Conservation (phyloP, 2,329 filamentous ascomycete genomes). For the Fonsecaea multimorphosa region DNA sequence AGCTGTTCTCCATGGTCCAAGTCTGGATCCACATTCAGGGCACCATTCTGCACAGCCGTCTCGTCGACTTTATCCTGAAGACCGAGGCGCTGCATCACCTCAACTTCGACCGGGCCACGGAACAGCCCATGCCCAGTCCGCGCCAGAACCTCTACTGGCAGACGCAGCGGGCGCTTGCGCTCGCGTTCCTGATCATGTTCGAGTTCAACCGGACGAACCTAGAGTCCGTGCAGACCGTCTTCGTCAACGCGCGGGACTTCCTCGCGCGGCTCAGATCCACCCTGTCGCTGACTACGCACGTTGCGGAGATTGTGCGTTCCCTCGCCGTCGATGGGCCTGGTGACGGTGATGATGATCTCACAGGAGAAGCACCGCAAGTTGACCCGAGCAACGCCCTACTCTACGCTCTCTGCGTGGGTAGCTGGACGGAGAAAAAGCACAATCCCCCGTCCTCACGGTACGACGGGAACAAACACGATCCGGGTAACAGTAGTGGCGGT, state of each 20-base stretch:
- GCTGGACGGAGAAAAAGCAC: conserved; percentile 8
- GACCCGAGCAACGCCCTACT: not conserved
- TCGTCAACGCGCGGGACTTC: not conserved
- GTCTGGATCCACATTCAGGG: conserved; percentile 8
- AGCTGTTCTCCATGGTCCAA: conserved; percentile 1
- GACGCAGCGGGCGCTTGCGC: conserved; percentile 2
- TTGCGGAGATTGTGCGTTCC: not conserved
- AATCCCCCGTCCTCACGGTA: not conserved
- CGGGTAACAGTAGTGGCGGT: not conserved
- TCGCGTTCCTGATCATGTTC: conserved; percentile 8
- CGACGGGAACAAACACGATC: not conserved
- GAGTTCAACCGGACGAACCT: conserved; percentile 7
- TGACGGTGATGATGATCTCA: not conserved
- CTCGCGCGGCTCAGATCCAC: conserved; percentile 1
- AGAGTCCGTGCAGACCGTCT: conserved; percentile 6
- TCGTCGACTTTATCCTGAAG: conserved; percentile 10
- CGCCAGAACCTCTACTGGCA: conserved; percentile 6
- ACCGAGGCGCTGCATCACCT: not conserved
- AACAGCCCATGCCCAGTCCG: not conserved
- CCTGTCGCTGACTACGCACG: conserved; percentile 3
- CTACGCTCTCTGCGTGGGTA: not conserved
- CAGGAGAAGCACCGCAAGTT: not conserved
- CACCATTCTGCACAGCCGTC: conserved; percentile 6
- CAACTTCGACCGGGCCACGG: conserved; percentile 4
- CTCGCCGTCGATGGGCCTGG: not conserved